These are phyloP conservation scores for Geotrichum europaeum DNA, from an alignment of 1,139 yeast genomes.

Conservation along the genomic window DNA sequence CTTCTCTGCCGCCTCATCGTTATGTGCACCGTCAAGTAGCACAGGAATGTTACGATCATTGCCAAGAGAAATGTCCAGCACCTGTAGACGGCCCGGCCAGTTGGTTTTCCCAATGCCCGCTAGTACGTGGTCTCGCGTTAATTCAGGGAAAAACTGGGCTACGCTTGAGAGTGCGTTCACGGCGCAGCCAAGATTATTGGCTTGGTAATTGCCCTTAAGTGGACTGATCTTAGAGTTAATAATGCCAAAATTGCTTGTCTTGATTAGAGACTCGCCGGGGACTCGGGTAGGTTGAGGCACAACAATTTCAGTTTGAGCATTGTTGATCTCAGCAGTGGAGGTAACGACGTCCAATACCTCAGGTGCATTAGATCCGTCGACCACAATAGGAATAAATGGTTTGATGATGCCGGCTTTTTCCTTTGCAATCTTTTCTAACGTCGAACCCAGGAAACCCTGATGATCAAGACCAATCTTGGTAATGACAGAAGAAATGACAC, in stretches of 20 bases:
- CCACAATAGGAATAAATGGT: conserved; percentile 51
- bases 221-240: conserved; percentile 42
- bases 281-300: conserved; percentile 12
- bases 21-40: conserved; percentile 89
- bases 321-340: conserved; percentile 20
- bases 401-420: conserved; percentile 87
- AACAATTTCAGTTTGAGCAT: conserved; percentile 15
- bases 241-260: conserved; percentile 14
- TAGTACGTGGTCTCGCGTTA: conserved; percentile 33
- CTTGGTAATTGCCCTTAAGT: conserved; percentile 66
- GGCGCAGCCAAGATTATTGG: conserved; percentile 64
- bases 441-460: conserved; percentile 63
- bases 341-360: conserved; percentile 45
- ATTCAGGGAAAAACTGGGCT: conserved; percentile 19
- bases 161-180: conserved; percentile 46
- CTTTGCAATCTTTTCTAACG: conserved; percentile 55
- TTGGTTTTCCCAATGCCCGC: conserved; percentile 44
- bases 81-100: conserved; percentile 42
- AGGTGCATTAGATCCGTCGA: conserved; percentile 60
- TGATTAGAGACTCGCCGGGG: conserved; percentile 10
- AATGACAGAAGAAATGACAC: conserved; percentile 55
- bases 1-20: conserved; percentile 72
- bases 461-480: conserved; percentile 86
- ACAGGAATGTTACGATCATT: conserved; percentile 46
- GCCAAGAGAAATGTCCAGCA: conserved; percentile 18